These are phyloP conservation scores for Coffea humblotiana DNA, from an alignment of 305 asterid genomes.

Conservation along the genomic window DNA sequence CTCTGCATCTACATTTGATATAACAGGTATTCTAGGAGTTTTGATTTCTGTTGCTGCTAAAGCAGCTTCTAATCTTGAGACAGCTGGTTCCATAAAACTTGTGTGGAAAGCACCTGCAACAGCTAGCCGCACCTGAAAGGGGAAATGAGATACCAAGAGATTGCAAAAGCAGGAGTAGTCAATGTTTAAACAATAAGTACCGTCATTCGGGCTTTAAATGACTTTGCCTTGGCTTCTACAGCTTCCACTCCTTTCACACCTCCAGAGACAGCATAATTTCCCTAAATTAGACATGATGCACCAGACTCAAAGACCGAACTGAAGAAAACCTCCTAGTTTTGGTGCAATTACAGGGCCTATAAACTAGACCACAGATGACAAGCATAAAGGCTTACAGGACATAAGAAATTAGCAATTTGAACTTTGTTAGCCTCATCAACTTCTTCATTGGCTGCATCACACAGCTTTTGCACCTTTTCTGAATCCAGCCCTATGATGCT, in stretches of 20 bases:
- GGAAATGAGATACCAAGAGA: not conserved
- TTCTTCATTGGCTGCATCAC: constrained; percentile 97
- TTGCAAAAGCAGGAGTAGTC: not conserved
- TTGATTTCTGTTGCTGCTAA: constrained; percentile 75
- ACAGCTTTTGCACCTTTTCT: constrained; percentile 84
- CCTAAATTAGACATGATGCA: constrained; percentile 43
- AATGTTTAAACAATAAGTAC: constrained; percentile 35
- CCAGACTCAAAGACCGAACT: not conserved
- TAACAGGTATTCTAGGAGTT: constrained; percentile 87
- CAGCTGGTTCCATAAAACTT: constrained; percentile 93
- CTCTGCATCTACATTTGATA: constrained; percentile 92
- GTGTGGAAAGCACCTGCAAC: constrained; percentile 99
- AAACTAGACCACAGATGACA: not conserved
- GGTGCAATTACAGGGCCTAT: not conserved
- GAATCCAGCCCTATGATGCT: constrained; percentile 96
- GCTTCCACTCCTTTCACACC: constrained; percentile 97
- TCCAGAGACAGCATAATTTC: constrained; percentile 97
- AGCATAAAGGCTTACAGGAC: constrained; percentile 60
- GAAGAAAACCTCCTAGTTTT: not conserved
- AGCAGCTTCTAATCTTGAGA: constrained; percentile 82
- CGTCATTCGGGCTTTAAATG: constrained; percentile 97
- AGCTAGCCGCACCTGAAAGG: constrained; percentile 76
- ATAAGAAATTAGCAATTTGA: constrained; percentile 94
- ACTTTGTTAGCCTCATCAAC: constrained; percentile 88
- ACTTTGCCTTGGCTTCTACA: constrained; percentile 95